A percentile compares a stretch with the other conserved stretches of the same genome.
phyloP scores from a whole-genome alignment of 306 rosid genomes.

The Pueraria montana region DNA sequence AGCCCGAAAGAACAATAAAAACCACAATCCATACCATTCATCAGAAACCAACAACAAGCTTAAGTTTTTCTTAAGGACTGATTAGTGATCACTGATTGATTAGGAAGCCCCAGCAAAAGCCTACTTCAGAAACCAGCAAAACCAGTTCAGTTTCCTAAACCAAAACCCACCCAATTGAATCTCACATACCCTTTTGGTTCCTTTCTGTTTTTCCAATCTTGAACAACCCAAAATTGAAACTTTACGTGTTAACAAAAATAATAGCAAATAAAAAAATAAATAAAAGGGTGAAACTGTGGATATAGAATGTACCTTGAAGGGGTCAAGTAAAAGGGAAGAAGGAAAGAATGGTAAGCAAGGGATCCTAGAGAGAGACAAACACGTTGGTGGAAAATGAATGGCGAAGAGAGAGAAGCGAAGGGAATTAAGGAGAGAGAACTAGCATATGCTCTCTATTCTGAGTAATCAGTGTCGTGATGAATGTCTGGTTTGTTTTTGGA shows the following conservation, averaged over 20 bases:
- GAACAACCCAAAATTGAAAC: constrained; percentile 26
- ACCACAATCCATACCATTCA: constrained; percentile 7
- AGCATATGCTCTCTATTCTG: constrained; percentile 3
- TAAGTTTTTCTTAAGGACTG: not conserved
- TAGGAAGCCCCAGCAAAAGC: constrained; percentile 25
- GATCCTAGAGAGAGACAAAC: not conserved
- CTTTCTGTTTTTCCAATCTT: constrained; percentile 22
- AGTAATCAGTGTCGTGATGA: constrained; percentile 36
- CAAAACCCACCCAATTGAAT: constrained; percentile 21
- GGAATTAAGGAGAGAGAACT: not conserved
- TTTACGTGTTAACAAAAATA: not conserved
- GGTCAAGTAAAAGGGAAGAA: not conserved
- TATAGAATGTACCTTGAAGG: constrained; percentile 39
- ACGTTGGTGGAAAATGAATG: constrained; percentile 20
- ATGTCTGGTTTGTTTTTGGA: not conserved
- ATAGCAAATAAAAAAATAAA: not conserved
- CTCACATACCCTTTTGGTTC: constrained; percentile 8
- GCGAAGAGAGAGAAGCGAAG: constrained; percentile 9
- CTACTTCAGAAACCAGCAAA: constrained; percentile 10
- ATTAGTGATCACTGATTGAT: constrained; percentile 27
- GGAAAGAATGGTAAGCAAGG: constrained; percentile 12
- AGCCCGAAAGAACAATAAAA: not conserved
- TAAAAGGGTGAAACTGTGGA: not conserved
- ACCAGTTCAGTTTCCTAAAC: constrained; percentile 13
- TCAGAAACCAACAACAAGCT: not conserved